A percentile compares a stretch with the other conserved stretches of the same genome.
phyloP scores from a whole-genome alignment of 1,284 basidiomycete species.

The Mycosarcoma maydis region DNA sequence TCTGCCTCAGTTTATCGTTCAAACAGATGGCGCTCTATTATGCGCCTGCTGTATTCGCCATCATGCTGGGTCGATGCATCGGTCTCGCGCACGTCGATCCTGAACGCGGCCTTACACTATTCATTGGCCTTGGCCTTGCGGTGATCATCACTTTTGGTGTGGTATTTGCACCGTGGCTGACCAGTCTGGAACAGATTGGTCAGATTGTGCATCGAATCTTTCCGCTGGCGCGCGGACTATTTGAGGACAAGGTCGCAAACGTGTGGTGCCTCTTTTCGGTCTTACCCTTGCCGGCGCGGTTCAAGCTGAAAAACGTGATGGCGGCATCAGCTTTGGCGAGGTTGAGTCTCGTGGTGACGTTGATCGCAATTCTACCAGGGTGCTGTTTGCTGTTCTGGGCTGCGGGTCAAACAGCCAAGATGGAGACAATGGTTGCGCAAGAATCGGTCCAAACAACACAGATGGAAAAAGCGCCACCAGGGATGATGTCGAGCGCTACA shows the following conservation, averaged over 20 bases:
- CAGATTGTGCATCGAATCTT: conserved; percentile 84
- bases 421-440: conserved; percentile 59
- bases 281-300: conserved; percentile 52
- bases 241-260: conserved; percentile 96
- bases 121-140: conserved; percentile 74
- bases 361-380: conserved; percentile 63
- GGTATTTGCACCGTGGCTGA: conserved; percentile 80
- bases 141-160: conserved; percentile 73
- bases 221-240: conserved; percentile 86
- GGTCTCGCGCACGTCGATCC: conserved; percentile 80
- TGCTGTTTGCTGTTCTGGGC: conserved; percentile 60
- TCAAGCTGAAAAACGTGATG: conserved; percentile 55
- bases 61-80: conserved; percentile 71
- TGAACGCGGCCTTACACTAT: conserved; percentile 73
- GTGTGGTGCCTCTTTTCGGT: conserved; percentile 75
- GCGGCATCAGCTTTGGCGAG: conserved; percentile 56
- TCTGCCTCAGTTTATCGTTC: conserved; percentile 84
- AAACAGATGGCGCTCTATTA: conserved; percentile 97
- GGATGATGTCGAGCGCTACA: conserved; percentile 11
- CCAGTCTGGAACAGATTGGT: conserved; percentile 71
- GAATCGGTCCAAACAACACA: conserved; percentile 5
- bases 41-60: conserved; percentile 75
- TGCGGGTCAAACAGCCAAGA: conserved; percentile 51
- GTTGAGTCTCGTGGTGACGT: conserved; percentile 67
- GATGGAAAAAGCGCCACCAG: neutral